phyloP scores from a whole-genome alignment of 2,329 filamentous ascomycete species.

The Sporothrix mexicana region DNA sequence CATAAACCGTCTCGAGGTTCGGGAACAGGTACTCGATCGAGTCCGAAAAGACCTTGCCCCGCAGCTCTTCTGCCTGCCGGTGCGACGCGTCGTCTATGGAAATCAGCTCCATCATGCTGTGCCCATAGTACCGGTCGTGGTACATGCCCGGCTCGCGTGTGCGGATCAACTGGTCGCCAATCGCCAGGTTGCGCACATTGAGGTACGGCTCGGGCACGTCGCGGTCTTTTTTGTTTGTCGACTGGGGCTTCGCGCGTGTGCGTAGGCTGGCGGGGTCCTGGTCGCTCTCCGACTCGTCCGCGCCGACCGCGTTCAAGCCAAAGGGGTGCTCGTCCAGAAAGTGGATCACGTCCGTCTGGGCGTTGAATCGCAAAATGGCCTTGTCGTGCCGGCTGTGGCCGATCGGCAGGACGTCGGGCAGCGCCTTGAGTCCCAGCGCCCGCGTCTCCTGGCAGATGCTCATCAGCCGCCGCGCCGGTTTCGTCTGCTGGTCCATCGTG shows the following conservation, averaged over 20 bases:
- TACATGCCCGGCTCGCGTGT: conserved; percentile 29
- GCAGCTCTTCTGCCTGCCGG: conserved; percentile 28
- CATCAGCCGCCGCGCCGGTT: conserved; percentile 31
- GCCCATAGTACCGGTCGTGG: conserved; percentile 1
- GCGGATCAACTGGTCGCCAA: conserved; percentile 26
- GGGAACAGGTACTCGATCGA: conserved; percentile 32
- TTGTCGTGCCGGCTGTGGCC: not conserved
- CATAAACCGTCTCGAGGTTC: conserved; percentile 33
- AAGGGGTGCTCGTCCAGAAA: conserved; percentile 23
- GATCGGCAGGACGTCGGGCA: conserved; percentile 37
- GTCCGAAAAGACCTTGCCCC: not conserved
- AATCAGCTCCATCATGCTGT: conserved; percentile 22
- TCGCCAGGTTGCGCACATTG: conserved; percentile 30
- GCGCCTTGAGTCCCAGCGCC: conserved; percentile 25
- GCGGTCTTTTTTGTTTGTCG: not conserved
- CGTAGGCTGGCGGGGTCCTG: not conserved
- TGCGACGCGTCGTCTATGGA: conserved; percentile 27
- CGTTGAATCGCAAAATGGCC: conserved; percentile 35
- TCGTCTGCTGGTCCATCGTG: conserved; percentile 23
- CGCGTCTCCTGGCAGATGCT: conserved; percentile 36
- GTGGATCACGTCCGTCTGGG: conserved; percentile 34
- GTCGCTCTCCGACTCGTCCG: not conserved
- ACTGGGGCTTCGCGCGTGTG: not conserved
- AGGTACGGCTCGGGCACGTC: conserved; percentile 1
- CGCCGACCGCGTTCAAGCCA: not conserved